Base-by-base conservation (phyloP, 1,284 basidiomycete genomes). In the Austroboletus novae-zelandiae region DNA sequence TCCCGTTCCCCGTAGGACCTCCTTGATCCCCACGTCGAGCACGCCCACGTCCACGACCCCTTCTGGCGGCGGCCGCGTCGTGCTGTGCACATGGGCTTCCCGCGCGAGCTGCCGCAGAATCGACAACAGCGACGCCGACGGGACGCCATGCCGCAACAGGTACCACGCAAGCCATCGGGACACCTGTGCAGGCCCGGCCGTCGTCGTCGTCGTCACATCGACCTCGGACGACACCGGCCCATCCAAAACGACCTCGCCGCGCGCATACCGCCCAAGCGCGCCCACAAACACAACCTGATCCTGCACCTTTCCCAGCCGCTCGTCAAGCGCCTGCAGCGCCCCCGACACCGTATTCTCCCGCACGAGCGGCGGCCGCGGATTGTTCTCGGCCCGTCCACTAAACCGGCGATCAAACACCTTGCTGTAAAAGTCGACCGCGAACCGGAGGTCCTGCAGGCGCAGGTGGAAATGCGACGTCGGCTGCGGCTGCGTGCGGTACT, bases 351-450 rank as follows among this genome's bases (percentile, higher is more conserved):
- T 84, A 44, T 77, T 82, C 60, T 86, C 83, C 14, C 88, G 75
- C 31, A 91, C 73, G 23, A 91, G 74, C 0, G 86, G 75, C 0
- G 83, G 76, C 7, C 88, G 75, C 2, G 73, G 66, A 53, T 83
- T 84, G 58, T 81, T 81, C 57, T 87, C 85, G 8, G 73, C 51
- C 18, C 76, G 73, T 3, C 86, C 85, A 55, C 83, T 84, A 67
- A 89, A 88, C 27, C 81, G 75, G 37, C 83, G 73, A 17, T 88
- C 84, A 63, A 80, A 89, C 2, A 89, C 75, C 56, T 80, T 84
- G 59, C 74, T 74, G 59, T 91, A 91, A 62, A 90, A 91, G 58
- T 89, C 85, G 20, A 77, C 74, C 0, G 79, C 76, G 59, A 88
- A 87, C 27, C 81, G 75, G 6, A 90, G 72, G 61, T 91, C 88